Base-by-base conservation (phyloP, 805 yeast genomes). In the Candida coleopterorum region DNA sequence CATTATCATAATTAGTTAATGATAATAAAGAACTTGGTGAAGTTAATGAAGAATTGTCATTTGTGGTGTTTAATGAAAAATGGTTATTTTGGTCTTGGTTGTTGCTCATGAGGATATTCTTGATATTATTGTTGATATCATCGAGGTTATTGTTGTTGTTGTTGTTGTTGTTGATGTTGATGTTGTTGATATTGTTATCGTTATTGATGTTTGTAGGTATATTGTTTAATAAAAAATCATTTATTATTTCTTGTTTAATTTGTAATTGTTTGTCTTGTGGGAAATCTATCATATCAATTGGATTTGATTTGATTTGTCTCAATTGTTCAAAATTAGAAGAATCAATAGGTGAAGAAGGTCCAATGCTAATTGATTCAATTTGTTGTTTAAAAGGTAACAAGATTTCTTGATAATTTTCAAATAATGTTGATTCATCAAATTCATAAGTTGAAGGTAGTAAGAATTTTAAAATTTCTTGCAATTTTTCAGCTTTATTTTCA, bases 401-500 rank as follows among this genome's bases (percentile, higher is more conserved):
- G 2, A 40, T 37, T 4, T 25, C 22, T 28, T 42, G 31, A 33
- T 50, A 56, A 22, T 41, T 40, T 8, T 44, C 40, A 16, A 39
- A 25, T 15, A 37, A 26, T 10, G 49, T 28, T 25, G 48, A 38
- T 3, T 50, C 43, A 23, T 54, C 56, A 12, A 56, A 35, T 21
- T 48, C 47, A 26, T 45, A 40, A 25, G 43, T 37, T 32, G 32
- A 9, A 4, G 70, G 65, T 34, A 67, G 46, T 34, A 67, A 50
- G 28, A 44, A 64, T 22, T 53, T 49, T 27, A 68, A 36, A 40
- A 66, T 38, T 28, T 49, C 49, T 30, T 62, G 59, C 39, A 62
- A 52, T 15, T 50, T 48, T 31, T 46, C 47, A 21, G 62, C 60
- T 39, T 54, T 51, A 38, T 65, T 71, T 56, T 86, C 95, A 20